Evolutionary conservation across 495 filamentous ascomycete genomes (phyloP), one percentile per base, ranked within the genome.

Genomic region (Friedmanniomyces simplex): DNA sequence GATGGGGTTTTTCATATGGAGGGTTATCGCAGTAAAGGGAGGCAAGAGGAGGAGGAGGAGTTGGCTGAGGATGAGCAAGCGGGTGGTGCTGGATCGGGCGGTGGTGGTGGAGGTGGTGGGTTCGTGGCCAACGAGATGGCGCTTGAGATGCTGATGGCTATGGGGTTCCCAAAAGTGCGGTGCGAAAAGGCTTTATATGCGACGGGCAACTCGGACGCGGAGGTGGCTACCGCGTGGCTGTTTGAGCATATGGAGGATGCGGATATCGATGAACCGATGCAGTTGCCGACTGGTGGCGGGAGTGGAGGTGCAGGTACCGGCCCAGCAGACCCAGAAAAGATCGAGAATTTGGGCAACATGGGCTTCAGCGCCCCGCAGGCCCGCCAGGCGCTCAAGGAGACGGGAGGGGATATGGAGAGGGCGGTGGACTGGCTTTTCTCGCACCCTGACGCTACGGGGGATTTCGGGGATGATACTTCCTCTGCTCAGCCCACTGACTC

Each of bases 381-480:
- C 8, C 80, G 77, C 34, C 88, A 87, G 66, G 93, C 91, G 2
- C 74, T 98, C 50, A 87, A 85, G 66, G 89, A 95, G 68, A 95
- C 89, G 0, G 80, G 76, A 46, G 91, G 89, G 1, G 85, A 96
- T 71, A 77, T 96, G 30, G 88, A 91, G 65, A 77, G 89, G 48
- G 94, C 93, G n/a, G 79, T 96, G 12, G 93, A 97, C 58, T 97
- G 93, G 94, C 78, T 97, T 11, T 98, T 98, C 62, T 93, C 77
- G 61, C 91, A 98, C 72, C 88, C 87, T 0, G 89, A 96, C 54
- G 89, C 90, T 41, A 73, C 77, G 52, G 81, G 80, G 10, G 82
- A 81, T 16, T 72, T 73, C 59, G 77, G 74, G 28, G 75, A 77
- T 25, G 77, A 74, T 32, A 10, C 28, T 32, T 3, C 28, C 10